Evolutionary conservation across 2,329 filamentous ascomycete species (phyloP).

Genomic region (Fusarium newnesense): DNA sequence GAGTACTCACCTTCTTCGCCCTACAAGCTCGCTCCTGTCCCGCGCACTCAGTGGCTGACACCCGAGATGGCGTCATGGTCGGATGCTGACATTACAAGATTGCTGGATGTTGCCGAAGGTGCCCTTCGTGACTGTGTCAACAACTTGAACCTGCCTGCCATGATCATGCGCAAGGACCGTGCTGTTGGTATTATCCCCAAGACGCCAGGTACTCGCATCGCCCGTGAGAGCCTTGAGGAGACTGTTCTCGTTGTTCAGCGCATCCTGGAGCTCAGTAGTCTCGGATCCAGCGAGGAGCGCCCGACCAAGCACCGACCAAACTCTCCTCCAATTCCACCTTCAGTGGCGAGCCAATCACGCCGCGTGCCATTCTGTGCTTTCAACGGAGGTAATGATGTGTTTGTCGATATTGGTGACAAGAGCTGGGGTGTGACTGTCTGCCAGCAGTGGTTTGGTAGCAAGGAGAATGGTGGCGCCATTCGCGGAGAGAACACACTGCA

Average conservation of each 20-base stretch:
- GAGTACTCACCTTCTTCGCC: slow-evolving; percentile 74
- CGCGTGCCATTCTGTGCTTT: slow-evolving; percentile 93
- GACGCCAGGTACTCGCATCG: slow-evolving; percentile 72
- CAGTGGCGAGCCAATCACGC: slow-evolving; percentile 36
- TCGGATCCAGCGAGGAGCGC: slow-evolving; percentile 46
- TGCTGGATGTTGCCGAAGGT: slow-evolving; percentile 90
- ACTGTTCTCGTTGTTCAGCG: slow-evolving; percentile 95
- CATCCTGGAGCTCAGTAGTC: slow-evolving; percentile 84
- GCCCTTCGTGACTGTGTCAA: slow-evolving; percentile 84
- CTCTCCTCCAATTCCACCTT: slow-evolving; percentile 30
- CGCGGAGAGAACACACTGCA: slow-evolving; percentile 84
- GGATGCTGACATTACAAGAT: slow-evolving; percentile 77
- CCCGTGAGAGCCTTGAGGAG: slow-evolving; percentile 91
- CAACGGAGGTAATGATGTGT: slow-evolving; percentile 97
- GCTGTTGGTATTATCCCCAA: slow-evolving; percentile 82
- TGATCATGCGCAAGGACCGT: slow-evolving; percentile 86
- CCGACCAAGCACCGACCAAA: slow-evolving; percentile 38
- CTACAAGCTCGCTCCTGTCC: slow-evolving; percentile 75
- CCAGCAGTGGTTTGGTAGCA: slow-evolving; percentile 84
- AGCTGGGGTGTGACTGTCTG: slow-evolving; percentile 94
- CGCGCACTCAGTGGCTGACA: slow-evolving; percentile 76
- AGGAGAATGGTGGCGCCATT: slow-evolving; percentile 57
- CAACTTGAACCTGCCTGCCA: slow-evolving; percentile 81
- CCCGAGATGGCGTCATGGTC: slow-evolving; percentile 82
- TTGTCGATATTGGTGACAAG: slow-evolving; percentile 98